Conservation (phyloP, 352 stramenopile species). For the Phytopythium litorale region DNA sequence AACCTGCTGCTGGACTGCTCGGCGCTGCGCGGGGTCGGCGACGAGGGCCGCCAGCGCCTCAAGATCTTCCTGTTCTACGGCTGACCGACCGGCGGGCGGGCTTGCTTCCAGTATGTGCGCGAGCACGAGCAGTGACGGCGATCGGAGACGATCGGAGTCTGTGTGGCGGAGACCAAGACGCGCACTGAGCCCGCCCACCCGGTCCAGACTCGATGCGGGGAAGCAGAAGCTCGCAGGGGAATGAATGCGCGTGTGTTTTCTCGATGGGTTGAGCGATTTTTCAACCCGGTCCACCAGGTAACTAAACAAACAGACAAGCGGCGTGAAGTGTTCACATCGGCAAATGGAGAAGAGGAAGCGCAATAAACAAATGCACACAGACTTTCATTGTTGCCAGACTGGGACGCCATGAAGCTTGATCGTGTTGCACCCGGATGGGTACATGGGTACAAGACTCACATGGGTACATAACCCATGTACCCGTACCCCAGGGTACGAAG, state of each 20-base stretch:
- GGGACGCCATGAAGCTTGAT: background rate
- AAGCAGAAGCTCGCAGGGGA: background rate
- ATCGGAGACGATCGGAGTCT: background rate
- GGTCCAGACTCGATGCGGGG: background rate
- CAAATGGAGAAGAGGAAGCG: background rate
- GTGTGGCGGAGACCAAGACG: background rate
- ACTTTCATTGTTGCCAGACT: background rate
- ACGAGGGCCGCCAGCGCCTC: conserved; percentile 53
- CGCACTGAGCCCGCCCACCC: background rate
- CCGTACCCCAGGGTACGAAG: too few species aligned
- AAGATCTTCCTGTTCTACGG: conserved; percentile 79
- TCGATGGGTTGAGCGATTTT: conserved; percentile 5
- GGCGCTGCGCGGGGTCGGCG: conserved; percentile 35
- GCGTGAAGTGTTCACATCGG: background rate
- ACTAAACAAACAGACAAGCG: background rate
- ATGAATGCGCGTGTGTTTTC: conserved; percentile 3
- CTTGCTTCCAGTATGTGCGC: background rate
- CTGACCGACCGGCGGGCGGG: conserved; percentile 10
- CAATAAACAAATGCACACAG: background rate
- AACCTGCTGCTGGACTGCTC: conserved; percentile 63
- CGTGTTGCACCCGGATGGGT: background rate
- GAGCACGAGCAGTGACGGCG: background rate
- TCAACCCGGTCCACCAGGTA: conserved; percentile 2
- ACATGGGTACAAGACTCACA: too few species aligned
- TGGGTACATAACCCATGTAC: too few species aligned